These are phyloP conservation scores for Bolboschoenoplectus hybrid DNA, from an alignment of 202 grass and related monocot genomes.

Conservation along the genomic window DNA sequence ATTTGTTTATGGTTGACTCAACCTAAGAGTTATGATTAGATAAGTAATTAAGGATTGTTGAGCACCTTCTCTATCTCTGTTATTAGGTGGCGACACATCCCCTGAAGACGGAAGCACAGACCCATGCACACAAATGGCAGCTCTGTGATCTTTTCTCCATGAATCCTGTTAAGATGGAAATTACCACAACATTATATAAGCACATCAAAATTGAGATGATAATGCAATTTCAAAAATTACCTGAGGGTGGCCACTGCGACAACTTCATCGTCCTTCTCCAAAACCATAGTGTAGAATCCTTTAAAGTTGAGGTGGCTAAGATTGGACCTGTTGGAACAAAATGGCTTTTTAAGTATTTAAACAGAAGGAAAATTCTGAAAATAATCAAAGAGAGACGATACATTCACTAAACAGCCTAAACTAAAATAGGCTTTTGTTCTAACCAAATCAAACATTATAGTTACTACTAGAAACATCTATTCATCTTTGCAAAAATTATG, in stretches of 20 bases:
- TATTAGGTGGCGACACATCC: constrained; percentile 66
- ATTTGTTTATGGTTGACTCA: neutral
- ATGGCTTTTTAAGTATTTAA: neutral
- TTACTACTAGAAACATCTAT: neutral
- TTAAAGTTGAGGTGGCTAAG: constrained; percentile 68
- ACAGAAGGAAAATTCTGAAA: constrained; percentile 6
- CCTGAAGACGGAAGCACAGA: constrained; percentile 50
- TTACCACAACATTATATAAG: constrained; percentile 38
- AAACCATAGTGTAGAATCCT: constrained; percentile 76
- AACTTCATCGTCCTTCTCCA: constrained; percentile 62
- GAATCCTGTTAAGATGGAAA: constrained; percentile 54
- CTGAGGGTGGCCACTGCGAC: constrained; percentile 71
- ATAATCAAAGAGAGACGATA: neutral
- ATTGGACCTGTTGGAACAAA: constrained; percentile 56
- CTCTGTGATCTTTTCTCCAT: constrained; percentile 69
- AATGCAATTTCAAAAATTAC: constrained; percentile 40
- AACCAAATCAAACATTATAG: constrained; percentile 2
- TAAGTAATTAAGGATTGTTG: neutral
- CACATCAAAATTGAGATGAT: constrained; percentile 29
- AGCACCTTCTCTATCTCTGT: constrained; percentile 70
- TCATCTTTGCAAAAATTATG: neutral
- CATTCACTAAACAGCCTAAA: neutral
- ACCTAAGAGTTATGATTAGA: neutral
- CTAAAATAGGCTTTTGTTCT: neutral
- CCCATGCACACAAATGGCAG: constrained; percentile 71